Base-by-base conservation (phyloP, 1,284 basidiomycete genomes). In the Abortiporus biennis region DNA sequence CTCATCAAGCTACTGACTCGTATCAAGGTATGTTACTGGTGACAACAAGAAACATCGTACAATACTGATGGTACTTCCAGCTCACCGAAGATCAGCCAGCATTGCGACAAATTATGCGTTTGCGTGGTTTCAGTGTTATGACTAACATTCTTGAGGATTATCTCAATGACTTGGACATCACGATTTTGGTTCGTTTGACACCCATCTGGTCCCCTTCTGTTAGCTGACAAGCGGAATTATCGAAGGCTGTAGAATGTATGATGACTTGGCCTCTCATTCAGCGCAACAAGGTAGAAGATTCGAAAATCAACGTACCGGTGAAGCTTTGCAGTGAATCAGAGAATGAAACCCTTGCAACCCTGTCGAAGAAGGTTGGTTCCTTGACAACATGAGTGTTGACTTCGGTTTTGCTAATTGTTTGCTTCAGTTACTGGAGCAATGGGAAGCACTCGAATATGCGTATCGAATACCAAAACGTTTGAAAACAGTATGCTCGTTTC, bases 111-210 rank as follows among this genome's bases (percentile, higher is more conserved):
- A 72, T 98, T 41, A 90, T 97, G 79, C 86, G 93, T 22, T 69
- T 98, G 56, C 92, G 96, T 61, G 94, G 93, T 1, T 93, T 96
- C 60, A 90, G 86, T 61, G 68, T 95, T 17, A 93, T 98, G 90
- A 85, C 78, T 36, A 92, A 87, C 57, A 73, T 98, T 34, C 67
- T 98, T 23, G 79, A 87, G 37, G 93, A 98, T 55, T 73, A 92
- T 56, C 61, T 64, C 12, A 72, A 78, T 22, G 90, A 98, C 53
- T 51, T 69, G 19, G 87, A 93, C 30, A 71, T 97, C 23, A 67
- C 85, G 24, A 62, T 74, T 6, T 64, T 87, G 50, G 90, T 86
- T 51, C 45, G 78, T n/a, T n/a, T n/a, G n/a, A n/a, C n/a, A n/a
- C n/a, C n/a, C 67, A 20, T 27, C 22, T 24, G 9, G 11, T 8